A percentile compares a stretch with the other conserved stretches of the same genome.
These are phyloP conservation scores for Didymella sp. DNA, from an alignment of 2,329 filamentous ascomycete species.

Conservation along the genomic window DNA sequence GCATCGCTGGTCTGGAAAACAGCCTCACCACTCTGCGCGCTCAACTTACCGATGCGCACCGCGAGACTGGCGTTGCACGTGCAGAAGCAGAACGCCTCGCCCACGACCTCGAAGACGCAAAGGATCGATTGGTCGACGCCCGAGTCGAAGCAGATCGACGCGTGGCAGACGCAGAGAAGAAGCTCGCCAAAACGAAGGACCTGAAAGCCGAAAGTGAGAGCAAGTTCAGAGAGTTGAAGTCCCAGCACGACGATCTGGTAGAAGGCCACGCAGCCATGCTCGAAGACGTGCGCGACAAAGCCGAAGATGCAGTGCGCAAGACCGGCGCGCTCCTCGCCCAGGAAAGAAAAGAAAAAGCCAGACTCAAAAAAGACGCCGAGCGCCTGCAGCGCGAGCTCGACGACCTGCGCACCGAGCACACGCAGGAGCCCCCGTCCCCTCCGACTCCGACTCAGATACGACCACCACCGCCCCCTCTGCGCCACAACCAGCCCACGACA, in stretches of 20 bases:
- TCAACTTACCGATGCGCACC: constrained; percentile 44
- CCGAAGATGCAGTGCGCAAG: constrained; percentile 47
- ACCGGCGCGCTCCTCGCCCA: constrained; percentile 41
- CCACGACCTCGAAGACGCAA: constrained; percentile 34
- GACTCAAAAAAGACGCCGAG: constrained; percentile 38
- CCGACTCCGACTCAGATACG: constrained; percentile 18
- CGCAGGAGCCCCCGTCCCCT: background rate
- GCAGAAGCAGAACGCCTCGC: constrained; percentile 38
- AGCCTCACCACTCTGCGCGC: constrained; percentile 39
- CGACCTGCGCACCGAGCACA: constrained; percentile 26
- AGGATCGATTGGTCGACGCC: constrained; percentile 35
- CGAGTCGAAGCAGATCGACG: constrained; percentile 38
- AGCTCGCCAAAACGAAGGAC: constrained; percentile 40
- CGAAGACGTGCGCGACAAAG: constrained; percentile 42
- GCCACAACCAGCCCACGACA: constrained; percentile 16
- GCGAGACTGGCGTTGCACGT: constrained; percentile 32
- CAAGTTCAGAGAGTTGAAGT: constrained; percentile 36
- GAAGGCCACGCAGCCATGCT: constrained; percentile 38
- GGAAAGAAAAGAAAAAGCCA: constrained; percentile 44
- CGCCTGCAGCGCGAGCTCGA: constrained; percentile 31
- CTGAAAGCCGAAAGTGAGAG: constrained; percentile 34
- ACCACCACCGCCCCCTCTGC: background rate
- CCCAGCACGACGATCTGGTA: constrained; percentile 35
- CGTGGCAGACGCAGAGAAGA: constrained; percentile 39
- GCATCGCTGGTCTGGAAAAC: constrained; percentile 40